Percentiles rank a stretch among this genome's conserved stretches.
Evolutionary conservation across 2,329 filamentous ascomycete genomes (phyloP).

Genomic region (Xylaria sp.): DNA sequence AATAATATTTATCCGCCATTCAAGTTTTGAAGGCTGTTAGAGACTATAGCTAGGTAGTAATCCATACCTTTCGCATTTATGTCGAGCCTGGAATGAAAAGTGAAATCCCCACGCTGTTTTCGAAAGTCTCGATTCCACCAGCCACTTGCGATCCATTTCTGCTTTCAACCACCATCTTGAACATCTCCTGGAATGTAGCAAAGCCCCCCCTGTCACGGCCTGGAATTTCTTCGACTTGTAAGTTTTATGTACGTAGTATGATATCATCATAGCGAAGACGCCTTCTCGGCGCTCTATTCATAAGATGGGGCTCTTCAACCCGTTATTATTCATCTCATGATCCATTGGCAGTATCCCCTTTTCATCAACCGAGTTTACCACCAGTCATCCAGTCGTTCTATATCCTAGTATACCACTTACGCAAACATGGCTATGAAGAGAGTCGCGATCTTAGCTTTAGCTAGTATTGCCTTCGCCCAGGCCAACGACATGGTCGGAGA

Average conservation of each 20-base stretch:
- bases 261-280: constrained; percentile 37
- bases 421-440: constrained; percentile 44
- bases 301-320: constrained; percentile 32
- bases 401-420: constrained; percentile 15
- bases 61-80: constrained; percentile 1
- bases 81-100: constrained; percentile 4
- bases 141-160: constrained; percentile 30
- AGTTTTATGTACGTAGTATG: constrained; percentile 37
- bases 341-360: constrained; percentile 1
- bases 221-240: background rate
- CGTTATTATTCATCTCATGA: constrained; percentile 10
- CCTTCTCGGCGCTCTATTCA: constrained; percentile 39
- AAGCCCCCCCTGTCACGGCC: constrained; percentile 11
- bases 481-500: constrained; percentile 36
- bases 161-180: constrained; percentile 37
- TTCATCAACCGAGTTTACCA: constrained; percentile 6
- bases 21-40: background rate
- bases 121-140: constrained; percentile 34
- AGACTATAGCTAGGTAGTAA: background rate
- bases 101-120: constrained; percentile 25
- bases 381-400: constrained; percentile 2
- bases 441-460: constrained; percentile 42
- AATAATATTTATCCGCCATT: background rate
- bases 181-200: constrained; percentile 34
- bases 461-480: constrained; percentile 42